Conservation (phyloP, 1,139 yeast species). For the Suhomyces kunorum region DNA sequence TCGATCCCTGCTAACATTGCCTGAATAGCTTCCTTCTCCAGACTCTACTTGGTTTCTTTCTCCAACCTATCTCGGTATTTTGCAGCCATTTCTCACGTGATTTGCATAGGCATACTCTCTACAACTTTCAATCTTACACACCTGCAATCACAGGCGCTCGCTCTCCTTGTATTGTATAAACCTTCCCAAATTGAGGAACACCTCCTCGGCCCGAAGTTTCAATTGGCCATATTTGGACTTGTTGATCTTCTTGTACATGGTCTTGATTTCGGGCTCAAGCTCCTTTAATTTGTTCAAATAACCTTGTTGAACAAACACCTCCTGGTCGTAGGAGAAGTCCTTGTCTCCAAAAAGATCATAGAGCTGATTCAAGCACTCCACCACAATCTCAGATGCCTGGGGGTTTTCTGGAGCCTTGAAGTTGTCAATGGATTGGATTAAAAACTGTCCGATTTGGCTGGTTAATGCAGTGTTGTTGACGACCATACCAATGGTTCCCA, state of each 20-base stretch:
- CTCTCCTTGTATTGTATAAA: constrained; percentile 70
- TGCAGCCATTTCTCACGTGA: too few relatives aligned
- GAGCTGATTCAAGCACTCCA: constrained; percentile 64
- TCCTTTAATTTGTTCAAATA: constrained; percentile 46
- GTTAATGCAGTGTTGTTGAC: constrained; percentile 51
- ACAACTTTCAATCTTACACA: not conserved
- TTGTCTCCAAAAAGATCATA: constrained; percentile 85
- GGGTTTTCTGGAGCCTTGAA: constrained; percentile 22
- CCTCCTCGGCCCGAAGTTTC: constrained; percentile 69
- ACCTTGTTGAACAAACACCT: constrained; percentile 62
- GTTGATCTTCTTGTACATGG: constrained; percentile 64
- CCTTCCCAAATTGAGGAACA: constrained; percentile 63
- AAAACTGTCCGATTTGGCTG: constrained; percentile 45
- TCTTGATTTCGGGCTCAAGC: constrained; percentile 51
- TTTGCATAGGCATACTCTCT: too few relatives aligned
- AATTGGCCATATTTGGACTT: constrained; percentile 59
- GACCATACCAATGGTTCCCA: constrained; percentile 55
- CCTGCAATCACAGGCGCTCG: constrained; percentile 5
- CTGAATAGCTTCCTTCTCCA: too few relatives aligned
- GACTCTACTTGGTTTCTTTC: too few relatives aligned
- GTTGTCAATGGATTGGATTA: constrained; percentile 34
- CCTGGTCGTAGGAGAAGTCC: constrained; percentile 62
- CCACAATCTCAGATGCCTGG: constrained; percentile 40
- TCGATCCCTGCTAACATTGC: too few relatives aligned
- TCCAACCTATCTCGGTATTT: too few relatives aligned